A percentile compares a stretch with the other conserved stretches of the same genome.
Conservation (phyloP, 345 rosid genomes). For the Limnanthes douglasii region DNA sequence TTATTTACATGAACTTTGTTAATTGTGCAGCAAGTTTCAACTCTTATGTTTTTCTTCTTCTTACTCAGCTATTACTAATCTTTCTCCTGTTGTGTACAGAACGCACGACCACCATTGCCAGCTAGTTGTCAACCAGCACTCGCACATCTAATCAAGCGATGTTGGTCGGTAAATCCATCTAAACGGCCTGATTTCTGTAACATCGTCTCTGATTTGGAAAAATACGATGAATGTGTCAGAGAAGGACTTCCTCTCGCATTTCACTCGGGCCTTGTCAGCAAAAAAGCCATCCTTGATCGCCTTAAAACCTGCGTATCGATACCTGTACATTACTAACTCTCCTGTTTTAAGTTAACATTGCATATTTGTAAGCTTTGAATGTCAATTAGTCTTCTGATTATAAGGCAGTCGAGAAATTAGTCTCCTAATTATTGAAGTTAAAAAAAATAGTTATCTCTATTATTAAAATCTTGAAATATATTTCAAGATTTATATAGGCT, state of each 20-base stretch:
- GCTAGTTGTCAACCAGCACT: conserved; percentile 86
- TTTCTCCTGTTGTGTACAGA: conserved; percentile 17
- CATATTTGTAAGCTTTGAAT: no score
- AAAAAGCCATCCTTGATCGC: conserved; percentile 52
- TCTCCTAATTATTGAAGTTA: no score
- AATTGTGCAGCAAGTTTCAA: not conserved
- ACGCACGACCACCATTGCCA: conserved; percentile 83
- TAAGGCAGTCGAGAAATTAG: no score
- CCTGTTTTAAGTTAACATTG: no score
- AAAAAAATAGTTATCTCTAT: no score
- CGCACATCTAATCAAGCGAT: conserved; percentile 78
- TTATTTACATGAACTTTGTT: no score
- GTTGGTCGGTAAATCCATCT: conserved; percentile 83
- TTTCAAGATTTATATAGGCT: no score
- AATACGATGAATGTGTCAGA: conserved; percentile 71
- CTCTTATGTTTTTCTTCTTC: not conserved
- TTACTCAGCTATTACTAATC: not conserved
- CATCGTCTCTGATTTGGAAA: conserved; percentile 70
- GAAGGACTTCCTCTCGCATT: conserved; percentile 81
- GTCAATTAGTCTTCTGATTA: no score
- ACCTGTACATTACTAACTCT: conserved; percentile 77
- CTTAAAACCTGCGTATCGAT: conserved; percentile 63
- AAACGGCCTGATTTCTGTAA: conserved; percentile 83
- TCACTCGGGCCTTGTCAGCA: conserved; percentile 48
- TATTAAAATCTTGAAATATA: no score